phyloP scores from a whole-genome alignment of 768 basidiomycete genomes.

The Termitomyces sp. region DNA sequence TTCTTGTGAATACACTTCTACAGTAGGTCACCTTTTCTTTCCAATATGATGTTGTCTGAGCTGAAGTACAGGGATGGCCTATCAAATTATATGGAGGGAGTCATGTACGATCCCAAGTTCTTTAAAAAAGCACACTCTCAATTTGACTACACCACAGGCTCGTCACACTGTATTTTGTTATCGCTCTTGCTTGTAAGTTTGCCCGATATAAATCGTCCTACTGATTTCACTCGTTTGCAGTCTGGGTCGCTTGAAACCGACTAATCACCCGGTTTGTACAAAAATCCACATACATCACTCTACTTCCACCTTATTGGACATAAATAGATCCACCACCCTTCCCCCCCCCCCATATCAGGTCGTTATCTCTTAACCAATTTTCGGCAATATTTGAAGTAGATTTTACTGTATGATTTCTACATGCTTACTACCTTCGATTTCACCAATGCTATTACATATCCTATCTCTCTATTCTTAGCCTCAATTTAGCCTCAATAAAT shows the following conservation, averaged over 20 bases:
- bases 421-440: not conserved
- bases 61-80: conserved; percentile 58
- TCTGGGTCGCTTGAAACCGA: conserved; percentile 26
- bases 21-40: conserved; percentile 38
- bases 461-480: not conserved
- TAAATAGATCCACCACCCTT: not conserved
- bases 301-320: not conserved
- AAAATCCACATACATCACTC: not conserved
- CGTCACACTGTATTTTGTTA: conserved; percentile 69
- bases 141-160: conserved; percentile 29
- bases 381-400: not conserved
- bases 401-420: not conserved
- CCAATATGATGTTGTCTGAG: not conserved
- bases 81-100: conserved; percentile 90
- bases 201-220: not conserved
- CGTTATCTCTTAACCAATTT: not conserved
- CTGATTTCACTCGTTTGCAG: conserved; percentile 9
- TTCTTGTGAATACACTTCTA: conserved; percentile 82
- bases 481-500: not conserved
- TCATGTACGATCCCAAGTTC: conserved; percentile 43
- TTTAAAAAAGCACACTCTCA: not conserved
- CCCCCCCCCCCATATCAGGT: not conserved
- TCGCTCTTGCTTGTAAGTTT: conserved; percentile 70
- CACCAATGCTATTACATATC: not conserved
- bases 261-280: not conserved